Percentiles rank a stretch among this genome's conserved stretches.
Evolutionary conservation across 2,329 filamentous ascomycete species (phyloP).

Genomic region (Fusarium zealandicum): DNA sequence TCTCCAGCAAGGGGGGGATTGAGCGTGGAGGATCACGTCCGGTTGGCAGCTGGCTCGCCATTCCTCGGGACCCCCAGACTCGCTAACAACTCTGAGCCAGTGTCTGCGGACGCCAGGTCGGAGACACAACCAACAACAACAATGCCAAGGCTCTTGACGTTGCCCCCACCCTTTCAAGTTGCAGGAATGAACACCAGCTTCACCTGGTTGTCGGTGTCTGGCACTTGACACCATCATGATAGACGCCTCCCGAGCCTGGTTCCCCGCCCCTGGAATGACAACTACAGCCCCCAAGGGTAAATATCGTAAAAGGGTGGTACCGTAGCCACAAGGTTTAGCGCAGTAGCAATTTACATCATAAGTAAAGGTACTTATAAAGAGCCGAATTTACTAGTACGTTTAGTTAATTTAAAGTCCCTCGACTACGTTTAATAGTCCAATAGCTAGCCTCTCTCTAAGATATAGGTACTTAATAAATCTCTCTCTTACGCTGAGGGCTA

Average conservation of each 20-base stretch:
- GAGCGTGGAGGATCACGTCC: conserved; percentile 23
- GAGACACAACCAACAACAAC: background rate
- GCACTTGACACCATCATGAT: conserved; percentile 4
- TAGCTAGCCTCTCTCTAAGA: too few species aligned
- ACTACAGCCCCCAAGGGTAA: too few species aligned
- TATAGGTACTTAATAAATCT: too few species aligned
- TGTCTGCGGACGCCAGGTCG: background rate
- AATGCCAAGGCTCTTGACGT: conserved; percentile 8
- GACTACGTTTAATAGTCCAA: too few species aligned
- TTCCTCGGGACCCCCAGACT: background rate
- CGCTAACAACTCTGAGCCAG: background rate
- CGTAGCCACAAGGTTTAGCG: too few species aligned
- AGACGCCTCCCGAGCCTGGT: conserved; percentile 20
- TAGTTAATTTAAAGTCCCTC: too few species aligned
- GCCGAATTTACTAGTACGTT: too few species aligned
- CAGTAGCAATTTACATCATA: too few species aligned
- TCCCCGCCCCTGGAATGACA: conserved; percentile 32
- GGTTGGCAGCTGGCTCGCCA: background rate
- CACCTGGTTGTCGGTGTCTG: conserved; percentile 11
- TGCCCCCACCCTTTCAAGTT: background rate
- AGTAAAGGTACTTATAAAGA: too few species aligned
- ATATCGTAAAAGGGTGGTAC: too few species aligned
- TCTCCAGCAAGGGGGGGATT: conserved; percentile 24
- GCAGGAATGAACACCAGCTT: background rate
- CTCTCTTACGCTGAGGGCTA: too few species aligned